These are phyloP conservation scores for Acarospora socialis DNA, from an alignment of 2,329 filamentous ascomycete species.

Conservation along the genomic window DNA sequence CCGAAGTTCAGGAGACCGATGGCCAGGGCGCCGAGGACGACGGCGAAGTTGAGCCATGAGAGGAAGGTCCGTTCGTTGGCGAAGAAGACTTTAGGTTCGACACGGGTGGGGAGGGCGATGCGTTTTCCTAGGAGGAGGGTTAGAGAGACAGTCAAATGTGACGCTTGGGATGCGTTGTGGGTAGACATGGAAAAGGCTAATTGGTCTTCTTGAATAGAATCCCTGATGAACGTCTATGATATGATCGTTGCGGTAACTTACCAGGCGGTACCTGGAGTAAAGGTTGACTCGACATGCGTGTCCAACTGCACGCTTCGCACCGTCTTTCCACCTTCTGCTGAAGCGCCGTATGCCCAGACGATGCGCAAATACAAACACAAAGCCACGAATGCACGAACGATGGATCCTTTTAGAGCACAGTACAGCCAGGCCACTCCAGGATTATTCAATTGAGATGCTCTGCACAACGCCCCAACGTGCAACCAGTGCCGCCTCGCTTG, in stretches of 20 bases:
- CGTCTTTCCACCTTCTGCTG: too few relatives aligned
- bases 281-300: slow-evolving; percentile 95
- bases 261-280: slow-evolving; percentile 88
- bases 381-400: too few relatives aligned
- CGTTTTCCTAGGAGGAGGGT: slow-evolving; percentile 59
- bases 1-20: slow-evolving; percentile 98
- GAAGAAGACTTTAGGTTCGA: slow-evolving; percentile 99
- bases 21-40: slow-evolving; percentile 90
- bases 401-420: too few relatives aligned
- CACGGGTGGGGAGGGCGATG: slow-evolving; percentile 91
- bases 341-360: too few relatives aligned
- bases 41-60: slow-evolving; percentile 99
- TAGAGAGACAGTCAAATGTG: neutral
- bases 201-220: neutral
- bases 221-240: neutral
- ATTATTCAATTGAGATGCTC: too few relatives aligned
- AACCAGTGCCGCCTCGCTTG: too few relatives aligned
- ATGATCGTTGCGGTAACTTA: slow-evolving; percentile 29
- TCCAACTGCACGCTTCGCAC: too few relatives aligned
- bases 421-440: too few relatives aligned
- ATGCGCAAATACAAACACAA: too few relatives aligned
- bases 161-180: slow-evolving; percentile 5
- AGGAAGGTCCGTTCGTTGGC: slow-evolving; percentile 98
- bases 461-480: too few relatives aligned
- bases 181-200: neutral